Percentiles rank a stretch among this genome's conserved stretches.
These are phyloP conservation scores for Phaffomyces thermotolerans DNA, from an alignment of 805 yeast genomes.

Conservation along the genomic window DNA sequence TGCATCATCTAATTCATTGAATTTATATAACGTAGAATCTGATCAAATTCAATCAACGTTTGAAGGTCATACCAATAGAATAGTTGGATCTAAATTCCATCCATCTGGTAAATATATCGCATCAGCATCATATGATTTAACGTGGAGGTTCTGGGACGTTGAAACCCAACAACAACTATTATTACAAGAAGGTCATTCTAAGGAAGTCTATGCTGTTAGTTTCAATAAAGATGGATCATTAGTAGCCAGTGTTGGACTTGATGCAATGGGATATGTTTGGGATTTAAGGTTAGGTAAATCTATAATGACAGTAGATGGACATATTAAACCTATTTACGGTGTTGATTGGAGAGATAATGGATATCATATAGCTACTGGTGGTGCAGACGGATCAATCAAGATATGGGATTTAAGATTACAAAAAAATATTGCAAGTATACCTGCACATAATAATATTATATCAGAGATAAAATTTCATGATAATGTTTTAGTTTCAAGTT, in stretches of 20 bases:
- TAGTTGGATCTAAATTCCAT: conserved; percentile 56
- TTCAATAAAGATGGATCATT: conserved; percentile 77
- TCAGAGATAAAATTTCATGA: conserved; percentile 51
- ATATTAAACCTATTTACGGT: conserved; percentile 62
- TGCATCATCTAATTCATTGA: conserved; percentile 42
- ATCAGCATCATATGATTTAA: conserved; percentile 72
- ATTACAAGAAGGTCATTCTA: conserved; percentile 82
- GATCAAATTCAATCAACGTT: conserved; percentile 12
- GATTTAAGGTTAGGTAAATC: conserved; percentile 75
- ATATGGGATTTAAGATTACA: conserved; percentile 79
- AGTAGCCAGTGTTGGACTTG: conserved; percentile 70
- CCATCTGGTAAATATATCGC: conserved; percentile 52
- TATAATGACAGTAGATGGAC: conserved; percentile 54
- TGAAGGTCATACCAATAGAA: conserved; percentile 46
- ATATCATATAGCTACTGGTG: conserved; percentile 68
- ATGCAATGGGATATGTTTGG: conserved; percentile 71
- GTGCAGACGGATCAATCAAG: conserved; percentile 73
- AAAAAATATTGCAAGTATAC: conserved; percentile 35
- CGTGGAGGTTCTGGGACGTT: conserved; percentile 88
- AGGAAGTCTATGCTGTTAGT: conserved; percentile 54
- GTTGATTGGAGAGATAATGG: conserved; percentile 76
- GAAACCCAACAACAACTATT: conserved; percentile 40
- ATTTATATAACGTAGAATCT: conserved; percentile 26
- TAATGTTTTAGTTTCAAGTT: conserved; percentile 44
- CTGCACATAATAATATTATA: conserved; percentile 70